Base-by-base conservation (phyloP, 176 grass and related monocot species). In the Aegilops speltoides region DNA sequence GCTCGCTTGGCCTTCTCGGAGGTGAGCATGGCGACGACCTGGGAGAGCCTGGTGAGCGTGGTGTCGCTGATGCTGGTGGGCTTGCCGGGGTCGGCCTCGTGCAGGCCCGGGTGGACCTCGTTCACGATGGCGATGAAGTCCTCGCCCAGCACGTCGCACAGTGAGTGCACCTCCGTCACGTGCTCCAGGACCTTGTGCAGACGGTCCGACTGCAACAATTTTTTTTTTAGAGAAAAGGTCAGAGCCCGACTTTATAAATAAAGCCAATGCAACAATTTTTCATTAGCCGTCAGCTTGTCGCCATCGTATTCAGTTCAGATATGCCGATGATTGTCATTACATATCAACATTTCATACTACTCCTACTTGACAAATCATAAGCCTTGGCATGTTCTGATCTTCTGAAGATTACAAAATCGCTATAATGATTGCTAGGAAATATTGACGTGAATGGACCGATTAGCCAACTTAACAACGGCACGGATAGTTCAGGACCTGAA, bases 31-130 rank as follows among this genome's bases (percentile, higher is more conserved):
- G 79, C 78, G 29, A 90, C 83, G 68, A 78, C 79, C 74, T 88
- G 86, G 20, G 88, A 56, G 83, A 93, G 91, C 79, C 86, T 87
- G 74, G 22, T 25, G 32, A 93, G 88, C 29, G 88, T 93, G 85
- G 9, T 33, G 86, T 93, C 86, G 79, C 91, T 93, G 88, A 93
- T 90, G 80, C 89, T 93, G 61, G 91, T 90, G 74, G 88, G 89
- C 76, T 88, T 88, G 66, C 83, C 88, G 15, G 85, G 87, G 41
- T 88, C 86, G 13, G 82, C 60, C 75, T 90, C 91, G 82, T 93
- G 77, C 82, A 93, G 80, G 0, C 91, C 89, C 45, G 91, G 91
- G 83, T 93, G 88, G 34, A 93, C 91, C 43, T 88, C 82, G 79
- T 90, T 87, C 40, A 90, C 91, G 36, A 85, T 80, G 4, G 83